Evolutionary conservation across 768 basidiomycete genomes (phyloP), one percentile per base, ranked within the genome.

Genomic region (Podaxis sp.): DNA sequence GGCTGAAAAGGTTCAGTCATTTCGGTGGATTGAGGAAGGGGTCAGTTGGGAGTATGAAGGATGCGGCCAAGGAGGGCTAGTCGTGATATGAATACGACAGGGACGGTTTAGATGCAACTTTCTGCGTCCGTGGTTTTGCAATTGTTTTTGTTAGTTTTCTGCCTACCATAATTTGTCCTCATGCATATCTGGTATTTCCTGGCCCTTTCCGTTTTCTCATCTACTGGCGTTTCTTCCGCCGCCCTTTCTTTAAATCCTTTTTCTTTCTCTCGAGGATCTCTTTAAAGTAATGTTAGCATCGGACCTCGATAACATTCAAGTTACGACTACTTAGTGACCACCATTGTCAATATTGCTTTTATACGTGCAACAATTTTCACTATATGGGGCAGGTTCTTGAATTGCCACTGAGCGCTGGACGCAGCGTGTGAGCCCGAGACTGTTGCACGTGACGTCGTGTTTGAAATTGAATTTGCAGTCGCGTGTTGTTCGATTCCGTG

Each of bases 1-100:
- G 77, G 50, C 72, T 88, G 65, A 89, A 86, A 74, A 83, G 82
- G 68, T 69, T 88, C 25, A 80, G 83, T 52, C 73, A 78, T 47
- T 67, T 78, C 24, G 77, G 77, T 38, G 77, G 76, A 37, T 74
- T 75, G 68, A 74, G 79, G 76, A 87, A 84, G 74, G 83, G 82
- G 65, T 82, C 84, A 41, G 69, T 70, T 64, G 77, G 77, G 67
- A 81, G 77, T 67, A 66, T 79, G 62, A 82, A 83, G 68, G 83
- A 79, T 65, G 57, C 64, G 27, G 65, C 64, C 49, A 69, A 66
- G 19, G 55, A 65, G 19, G 58, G 54, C 54, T 57, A 58, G 58
- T n/a, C 12, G 25, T 25, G 13, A 52, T 19, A 27, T 13, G 29
- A 15, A 29, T 40, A 29, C 25, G 55, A n/a, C n/a, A 41, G 22